Evolutionary conservation across 1,139 yeast species (phyloP).

Genomic region (Eremothecium cymbalariae): DNA sequence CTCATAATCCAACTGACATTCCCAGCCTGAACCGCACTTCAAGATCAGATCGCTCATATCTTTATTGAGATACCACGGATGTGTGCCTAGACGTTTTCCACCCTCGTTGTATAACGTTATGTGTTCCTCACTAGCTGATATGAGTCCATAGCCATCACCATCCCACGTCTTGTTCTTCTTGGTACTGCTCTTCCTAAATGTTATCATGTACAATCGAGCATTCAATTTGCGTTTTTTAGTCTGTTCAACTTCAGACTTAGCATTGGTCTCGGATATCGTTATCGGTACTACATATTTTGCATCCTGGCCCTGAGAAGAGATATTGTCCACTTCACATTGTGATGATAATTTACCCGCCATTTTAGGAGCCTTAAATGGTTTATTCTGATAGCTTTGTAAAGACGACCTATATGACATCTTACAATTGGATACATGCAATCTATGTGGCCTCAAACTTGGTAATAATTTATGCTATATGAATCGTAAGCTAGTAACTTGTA

Average conservation of each 20-base stretch:
- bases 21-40: slow-evolving; percentile 40
- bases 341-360: slow-evolving; percentile 11
- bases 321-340: background rate
- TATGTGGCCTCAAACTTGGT: too few species aligned
- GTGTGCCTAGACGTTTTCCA: slow-evolving; percentile 28
- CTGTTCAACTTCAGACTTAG: background rate
- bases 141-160: slow-evolving; percentile 65
- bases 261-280: too few species aligned
- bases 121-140: slow-evolving; percentile 16
- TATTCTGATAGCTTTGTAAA: slow-evolving; percentile 21
- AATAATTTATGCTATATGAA: too few species aligned
- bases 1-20: slow-evolving; percentile 47
- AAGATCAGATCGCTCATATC: slow-evolving; percentile 38
- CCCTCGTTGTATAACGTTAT: slow-evolving; percentile 28
- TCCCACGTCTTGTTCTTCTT: slow-evolving; percentile 94
- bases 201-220: slow-evolving; percentile 33
- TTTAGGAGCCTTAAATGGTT: slow-evolving; percentile 32
- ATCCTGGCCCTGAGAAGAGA: background rate
- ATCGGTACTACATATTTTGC: too few species aligned
- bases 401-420: background rate
- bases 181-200: slow-evolving; percentile 63
- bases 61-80: slow-evolving; percentile 12
- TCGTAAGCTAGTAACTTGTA: too few species aligned
- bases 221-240: background rate
- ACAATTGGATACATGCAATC: too few species aligned